These are phyloP conservation scores for Vigna angularis DNA, from an alignment of 306 rosid genomes.

Conservation along the genomic window DNA sequence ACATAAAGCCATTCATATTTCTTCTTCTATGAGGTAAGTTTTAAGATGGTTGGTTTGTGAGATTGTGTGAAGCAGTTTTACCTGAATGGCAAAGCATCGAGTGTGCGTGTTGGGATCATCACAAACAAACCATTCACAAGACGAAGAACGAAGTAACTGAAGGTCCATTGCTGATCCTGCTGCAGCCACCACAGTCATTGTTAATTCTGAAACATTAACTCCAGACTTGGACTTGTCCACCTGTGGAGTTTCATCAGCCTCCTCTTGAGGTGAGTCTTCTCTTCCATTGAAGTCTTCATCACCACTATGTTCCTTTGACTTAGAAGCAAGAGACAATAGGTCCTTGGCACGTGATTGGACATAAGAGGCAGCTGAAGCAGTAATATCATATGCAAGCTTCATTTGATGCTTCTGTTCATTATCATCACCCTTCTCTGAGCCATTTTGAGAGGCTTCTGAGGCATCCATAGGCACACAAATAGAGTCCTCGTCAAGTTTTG, in stretches of 20 bases:
- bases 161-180: slow-evolving; percentile 5
- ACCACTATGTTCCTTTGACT: not conserved
- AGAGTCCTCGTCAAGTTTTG: not conserved
- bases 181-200: slow-evolving; percentile 1
- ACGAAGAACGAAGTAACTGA: not conserved
- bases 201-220: not conserved
- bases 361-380: slow-evolving; percentile 8
- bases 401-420: not conserved
- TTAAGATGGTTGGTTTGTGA: not conserved
- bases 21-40: not conserved
- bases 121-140: slow-evolving; percentile 25
- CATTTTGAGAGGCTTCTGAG: slow-evolving; percentile 3
- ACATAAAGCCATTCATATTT: not conserved
- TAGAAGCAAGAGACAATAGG: not conserved
- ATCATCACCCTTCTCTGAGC: slow-evolving; percentile 3
- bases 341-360: slow-evolving; percentile 9
- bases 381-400: not conserved
- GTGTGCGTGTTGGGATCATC: slow-evolving; percentile 9
- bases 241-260: slow-evolving; percentile 4
- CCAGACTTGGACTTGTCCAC: not conserved
- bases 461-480: slow-evolving; percentile 15
- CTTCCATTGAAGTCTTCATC: not conserved
- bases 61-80: not conserved
- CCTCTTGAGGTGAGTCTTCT: slow-evolving; percentile 7
- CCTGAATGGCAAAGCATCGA: slow-evolving; percentile 17